Evolutionary conservation across 768 basidiomycete species (phyloP).

Genomic region (Leccinellum rugosiceps): DNA sequence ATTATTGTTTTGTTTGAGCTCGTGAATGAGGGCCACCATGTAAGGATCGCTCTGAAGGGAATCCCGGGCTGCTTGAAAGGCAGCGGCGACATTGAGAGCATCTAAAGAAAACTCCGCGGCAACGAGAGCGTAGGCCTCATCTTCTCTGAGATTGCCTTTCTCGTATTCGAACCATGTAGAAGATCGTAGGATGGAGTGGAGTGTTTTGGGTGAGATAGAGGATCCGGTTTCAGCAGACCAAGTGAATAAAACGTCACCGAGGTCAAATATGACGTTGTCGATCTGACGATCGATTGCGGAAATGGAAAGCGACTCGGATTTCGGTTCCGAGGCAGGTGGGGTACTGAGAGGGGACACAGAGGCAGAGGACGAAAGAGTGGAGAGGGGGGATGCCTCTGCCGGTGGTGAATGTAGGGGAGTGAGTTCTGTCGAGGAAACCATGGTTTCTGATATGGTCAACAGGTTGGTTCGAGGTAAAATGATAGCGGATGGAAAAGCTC

Average conservation of each 20-base stretch:
- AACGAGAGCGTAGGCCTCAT: slow-evolving; percentile 4
- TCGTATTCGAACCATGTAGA: slow-evolving; percentile 23
- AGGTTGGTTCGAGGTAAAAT: background rate
- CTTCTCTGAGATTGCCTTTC: slow-evolving; percentile 17
- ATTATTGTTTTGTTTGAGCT: slow-evolving; percentile 5
- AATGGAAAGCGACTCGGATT: background rate
- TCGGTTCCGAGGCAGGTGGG: slow-evolving; percentile 1
- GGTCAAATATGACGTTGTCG: slow-evolving; percentile 23
- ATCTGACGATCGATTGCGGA: slow-evolving; percentile 9
- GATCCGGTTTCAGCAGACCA: slow-evolving; percentile 17
- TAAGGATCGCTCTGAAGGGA: slow-evolving; percentile 9
- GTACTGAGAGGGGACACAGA: slow-evolving; percentile 3
- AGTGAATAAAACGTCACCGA: slow-evolving; percentile 22
- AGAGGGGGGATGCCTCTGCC: background rate
- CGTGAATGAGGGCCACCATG: slow-evolving; percentile 16
- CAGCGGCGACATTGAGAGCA: slow-evolving; percentile 5
- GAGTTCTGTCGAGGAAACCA: background rate
- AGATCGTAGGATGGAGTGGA: slow-evolving; percentile 14
- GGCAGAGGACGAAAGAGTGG: background rate
- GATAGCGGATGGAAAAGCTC: background rate
- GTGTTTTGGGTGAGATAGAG: slow-evolving; percentile 10
- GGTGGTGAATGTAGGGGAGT: background rate
- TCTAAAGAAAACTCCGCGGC: slow-evolving; percentile 18
- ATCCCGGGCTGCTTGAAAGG: slow-evolving; percentile 5
- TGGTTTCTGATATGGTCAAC: background rate